These are phyloP conservation scores for Mortierella sp. DNA, from an alignment of 371 early-diverging fungal genomes.

Conservation along the genomic window DNA sequence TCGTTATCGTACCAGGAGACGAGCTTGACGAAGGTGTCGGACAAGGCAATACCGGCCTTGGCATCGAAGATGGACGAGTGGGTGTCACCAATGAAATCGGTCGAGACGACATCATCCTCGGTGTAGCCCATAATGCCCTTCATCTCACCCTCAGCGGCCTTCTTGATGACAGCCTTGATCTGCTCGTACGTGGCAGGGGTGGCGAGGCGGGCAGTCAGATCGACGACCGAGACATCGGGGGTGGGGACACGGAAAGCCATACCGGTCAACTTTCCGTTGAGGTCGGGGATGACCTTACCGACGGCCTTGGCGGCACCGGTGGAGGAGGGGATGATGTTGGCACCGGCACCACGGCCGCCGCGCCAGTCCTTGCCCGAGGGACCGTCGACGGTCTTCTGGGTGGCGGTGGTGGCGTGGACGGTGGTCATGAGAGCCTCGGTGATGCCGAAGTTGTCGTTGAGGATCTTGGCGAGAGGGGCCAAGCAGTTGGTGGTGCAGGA, in stretches of 20 bases:
- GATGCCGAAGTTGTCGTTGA: constrained; percentile 95
- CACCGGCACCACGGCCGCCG: constrained; percentile 95
- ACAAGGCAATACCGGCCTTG: constrained; percentile 97
- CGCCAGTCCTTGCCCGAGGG: constrained; percentile 98
- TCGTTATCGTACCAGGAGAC: constrained; percentile 98
- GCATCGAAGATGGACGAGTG: constrained; percentile 97
- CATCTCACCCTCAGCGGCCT: constrained; percentile 82
- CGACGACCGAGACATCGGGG: constrained; percentile 99
- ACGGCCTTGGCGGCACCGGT: constrained; percentile 99
- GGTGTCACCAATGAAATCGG: constrained; percentile 95
- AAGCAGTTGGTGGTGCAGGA: constrained; percentile 99
- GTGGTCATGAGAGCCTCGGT: constrained; percentile 96
- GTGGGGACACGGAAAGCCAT: constrained; percentile 99
- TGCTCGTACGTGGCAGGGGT: constrained; percentile 93
- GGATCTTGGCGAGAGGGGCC: constrained; percentile 98
- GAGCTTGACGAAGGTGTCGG: constrained; percentile 98
- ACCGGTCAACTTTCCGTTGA: constrained; percentile 97
- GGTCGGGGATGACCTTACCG: constrained; percentile 97
- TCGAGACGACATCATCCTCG: constrained; percentile 97
- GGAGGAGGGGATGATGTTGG: constrained; percentile 99
- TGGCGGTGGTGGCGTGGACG: constrained; percentile 98
- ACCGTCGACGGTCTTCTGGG: constrained; percentile 99
- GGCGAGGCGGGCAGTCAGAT: constrained; percentile 94
- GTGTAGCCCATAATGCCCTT: constrained; percentile 98
- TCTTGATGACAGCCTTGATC: constrained; percentile 90